Conservation (phyloP, 139 green algal species). For the Chlamydomonas urium region DNA sequence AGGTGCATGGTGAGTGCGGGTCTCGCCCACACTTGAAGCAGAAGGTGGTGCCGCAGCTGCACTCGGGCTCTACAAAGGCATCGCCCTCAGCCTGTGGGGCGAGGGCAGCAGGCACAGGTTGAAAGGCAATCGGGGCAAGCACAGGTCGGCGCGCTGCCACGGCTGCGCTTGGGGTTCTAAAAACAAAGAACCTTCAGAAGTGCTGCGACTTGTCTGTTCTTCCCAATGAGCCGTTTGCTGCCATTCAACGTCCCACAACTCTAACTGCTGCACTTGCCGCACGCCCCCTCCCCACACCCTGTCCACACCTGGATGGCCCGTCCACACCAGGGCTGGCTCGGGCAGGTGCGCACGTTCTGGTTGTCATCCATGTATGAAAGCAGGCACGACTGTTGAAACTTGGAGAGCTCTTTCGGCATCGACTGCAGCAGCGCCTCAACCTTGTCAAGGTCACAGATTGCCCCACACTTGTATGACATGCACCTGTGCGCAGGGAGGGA, state of each 20-base stretch:
- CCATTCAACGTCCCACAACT: too few relatives aligned
- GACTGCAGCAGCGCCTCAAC: constrained; percentile 42
- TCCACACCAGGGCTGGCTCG: constrained; percentile 69
- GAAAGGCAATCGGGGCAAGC: too few relatives aligned
- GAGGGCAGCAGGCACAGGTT: too few relatives aligned
- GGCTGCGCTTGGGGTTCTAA: too few relatives aligned
- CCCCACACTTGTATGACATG: constrained; percentile 72
- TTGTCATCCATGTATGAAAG: constrained; percentile 71
- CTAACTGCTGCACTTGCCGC: too few relatives aligned
- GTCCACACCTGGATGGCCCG: constrained; percentile 46
- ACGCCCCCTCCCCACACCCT: too few relatives aligned
- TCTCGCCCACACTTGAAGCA: constrained; percentile 80
- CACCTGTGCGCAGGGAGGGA: constrained; percentile 46
- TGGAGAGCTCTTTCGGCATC: constrained; percentile 33
- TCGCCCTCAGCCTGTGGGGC: constrained; percentile 72
- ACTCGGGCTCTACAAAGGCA: constrained; percentile 71
- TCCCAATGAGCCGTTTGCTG: too few relatives aligned
- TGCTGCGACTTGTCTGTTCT: too few relatives aligned
- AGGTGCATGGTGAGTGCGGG: constrained; percentile 83
- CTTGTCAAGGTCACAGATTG: constrained; percentile 71
- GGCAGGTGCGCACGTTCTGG: constrained; percentile 36
- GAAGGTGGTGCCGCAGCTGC: constrained; percentile 69
- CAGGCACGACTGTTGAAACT: constrained; percentile 59
- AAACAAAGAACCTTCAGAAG: too few relatives aligned
- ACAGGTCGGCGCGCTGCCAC: too few relatives aligned